phyloP scores from a whole-genome alignment of 805 yeast genomes.

The Teunomyces barrocoloradensis region DNA sequence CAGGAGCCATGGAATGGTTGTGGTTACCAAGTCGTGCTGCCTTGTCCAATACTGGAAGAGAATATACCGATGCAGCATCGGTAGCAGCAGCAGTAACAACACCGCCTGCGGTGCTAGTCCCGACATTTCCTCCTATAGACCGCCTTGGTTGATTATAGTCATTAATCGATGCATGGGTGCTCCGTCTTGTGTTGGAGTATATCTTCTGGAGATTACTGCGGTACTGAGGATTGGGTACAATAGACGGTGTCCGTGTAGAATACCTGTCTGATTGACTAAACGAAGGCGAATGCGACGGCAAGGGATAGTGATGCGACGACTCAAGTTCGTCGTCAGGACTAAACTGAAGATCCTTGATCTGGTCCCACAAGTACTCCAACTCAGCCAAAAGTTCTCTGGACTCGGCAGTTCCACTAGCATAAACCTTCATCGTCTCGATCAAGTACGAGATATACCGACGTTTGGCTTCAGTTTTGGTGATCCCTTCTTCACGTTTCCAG shows the following conservation, averaged over 20 bases:
- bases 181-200: constrained; percentile 43
- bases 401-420: constrained; percentile 65
- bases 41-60: constrained; percentile 10
- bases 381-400: constrained; percentile 65
- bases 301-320: constrained; percentile 14
- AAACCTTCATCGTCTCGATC: constrained; percentile 68
- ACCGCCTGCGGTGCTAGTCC: constrained; percentile 10
- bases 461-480: constrained; percentile 70
- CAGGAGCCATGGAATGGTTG: background rate
- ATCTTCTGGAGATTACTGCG: constrained; percentile 39
- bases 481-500: constrained; percentile 74
- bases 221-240: constrained; percentile 26
- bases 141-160: constrained; percentile 36
- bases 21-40: constrained; percentile 1
- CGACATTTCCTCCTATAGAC: constrained; percentile 9
- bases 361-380: constrained; percentile 73
- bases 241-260: constrained; percentile 34
- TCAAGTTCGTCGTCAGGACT: constrained; percentile 29
- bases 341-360: constrained; percentile 50
- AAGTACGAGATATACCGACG: constrained; percentile 63
- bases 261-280: constrained; percentile 36
- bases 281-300: constrained; percentile 36
- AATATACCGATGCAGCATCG: constrained; percentile 12
- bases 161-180: constrained; percentile 32
- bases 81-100: constrained; percentile 9